A percentile compares a stretch with the other conserved stretches of the same genome.
These are phyloP conservation scores for Paraphaeosphaeria sporulosa DNA, from an alignment of 2,329 filamentous ascomycete species.

Conservation along the genomic window DNA sequence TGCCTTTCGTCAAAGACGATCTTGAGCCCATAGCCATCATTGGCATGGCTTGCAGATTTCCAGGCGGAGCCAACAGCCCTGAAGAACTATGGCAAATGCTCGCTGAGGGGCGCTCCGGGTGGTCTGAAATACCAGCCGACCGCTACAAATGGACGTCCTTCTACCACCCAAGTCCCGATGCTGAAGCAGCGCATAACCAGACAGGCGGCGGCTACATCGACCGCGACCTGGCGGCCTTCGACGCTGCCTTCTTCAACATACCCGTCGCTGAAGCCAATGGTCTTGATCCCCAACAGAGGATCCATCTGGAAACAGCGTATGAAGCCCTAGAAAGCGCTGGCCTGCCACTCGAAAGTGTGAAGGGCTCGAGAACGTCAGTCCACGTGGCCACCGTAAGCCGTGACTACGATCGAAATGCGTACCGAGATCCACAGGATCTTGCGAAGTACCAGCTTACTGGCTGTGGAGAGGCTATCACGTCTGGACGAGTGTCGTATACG, in stretches of 20 bases:
- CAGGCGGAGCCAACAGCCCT: background rate
- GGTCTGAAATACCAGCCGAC: background rate
- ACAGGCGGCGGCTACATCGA: background rate
- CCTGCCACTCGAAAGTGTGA: background rate
- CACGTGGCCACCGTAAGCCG: background rate
- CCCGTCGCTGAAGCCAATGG: conserved; percentile 21
- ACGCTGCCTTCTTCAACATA: conserved; percentile 36
- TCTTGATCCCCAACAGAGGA: conserved; percentile 32
- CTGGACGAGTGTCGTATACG: background rate
- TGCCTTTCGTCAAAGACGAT: too few relatives aligned
- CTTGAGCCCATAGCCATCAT: background rate
- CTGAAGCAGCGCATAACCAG: background rate
- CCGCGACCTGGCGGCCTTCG: conserved; percentile 29
- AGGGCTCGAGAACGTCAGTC: background rate
- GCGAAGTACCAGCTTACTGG: background rate
- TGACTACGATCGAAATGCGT: background rate
- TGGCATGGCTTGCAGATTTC: background rate
- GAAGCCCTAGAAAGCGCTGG: conserved; percentile 46
- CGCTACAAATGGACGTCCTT: background rate
- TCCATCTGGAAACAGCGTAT: conserved; percentile 29
- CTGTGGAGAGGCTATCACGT: background rate
- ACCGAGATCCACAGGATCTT: background rate
- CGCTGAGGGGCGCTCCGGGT: background rate
- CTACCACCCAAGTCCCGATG: background rate
- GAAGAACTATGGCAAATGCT: background rate